Evolutionary conservation across 257 asterid genomes (phyloP), one percentile per base, ranked within the genome.

Genomic region (Solanum pennellii): DNA sequence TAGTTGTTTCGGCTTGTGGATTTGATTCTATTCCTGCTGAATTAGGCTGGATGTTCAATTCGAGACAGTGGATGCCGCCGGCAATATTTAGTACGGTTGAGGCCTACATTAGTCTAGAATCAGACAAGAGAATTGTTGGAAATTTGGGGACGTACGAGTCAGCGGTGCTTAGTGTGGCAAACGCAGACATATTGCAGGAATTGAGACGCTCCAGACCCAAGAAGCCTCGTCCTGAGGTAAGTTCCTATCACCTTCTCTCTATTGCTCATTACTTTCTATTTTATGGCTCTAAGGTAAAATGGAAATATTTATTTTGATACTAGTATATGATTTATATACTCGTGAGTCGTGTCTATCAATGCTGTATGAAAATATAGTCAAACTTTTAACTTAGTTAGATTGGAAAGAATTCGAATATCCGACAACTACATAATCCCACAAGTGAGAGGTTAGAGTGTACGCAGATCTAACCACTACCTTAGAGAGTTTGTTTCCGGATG

Each of bases 21-120:
- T 95, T 93, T 49, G 98, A 96, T 39, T 96, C 98, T 1, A 86
- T 96, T 56, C 99, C 98, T 88, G 98, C 99, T 88, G 99, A 95
- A 88, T 60, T 96, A 5, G 99, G 99, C 52, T 31, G 94, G 87
- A 29, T 96, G 91, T 94, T 91, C 86, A 95, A 94, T 80, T 88
- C 93, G 1, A 88, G 88, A 89, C 95, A 95, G 33, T 96, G 98
- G 98, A 89, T 69, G 21, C 90, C 89, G 69, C 91, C 91, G 25
- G 91, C 94, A 95, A 93, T 39, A 85, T 89, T 65, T 41, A 87
- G 98, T 95, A 89, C 44, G 62, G 95, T 96, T n/a, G 98, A 93
- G 89, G 98, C 98, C 27, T 95, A 94, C 87, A 25, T 96, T 92
- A 89, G 95, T 87, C 86, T 96, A 89, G 99, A 96, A 83, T 94